Evolutionary conservation across 495 filamentous ascomycete genomes (phyloP), one percentile per base, ranked within the genome.

Genomic region (Bacidia rubella): DNA sequence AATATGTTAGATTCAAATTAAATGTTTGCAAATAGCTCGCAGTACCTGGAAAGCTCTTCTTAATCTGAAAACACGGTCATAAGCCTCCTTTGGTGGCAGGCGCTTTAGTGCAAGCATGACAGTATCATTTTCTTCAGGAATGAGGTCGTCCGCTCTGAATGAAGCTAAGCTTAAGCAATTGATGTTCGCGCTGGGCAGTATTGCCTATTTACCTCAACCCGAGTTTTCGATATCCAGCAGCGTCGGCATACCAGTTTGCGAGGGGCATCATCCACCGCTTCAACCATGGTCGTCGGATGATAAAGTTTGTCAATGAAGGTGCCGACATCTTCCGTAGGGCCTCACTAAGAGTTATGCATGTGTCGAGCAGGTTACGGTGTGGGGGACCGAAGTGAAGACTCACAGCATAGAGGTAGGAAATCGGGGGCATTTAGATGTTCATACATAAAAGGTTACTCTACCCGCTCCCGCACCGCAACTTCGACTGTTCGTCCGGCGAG

Each of bases 61-160:
- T 67, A 97, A 79, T 63, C 92, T 88, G 81, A 85, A 97, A 65
- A 96, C 80, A 69, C 92, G 90, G 75, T 98, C 92, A 71, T 97
- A 97, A 61, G 80, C 76, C 62, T 87, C 87, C 77, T 93, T 89
- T 57, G 85, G 76, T 35, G 87, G 79, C 41, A 98, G 83, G 68
- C 92, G 88, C 77, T 85, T 83, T 66, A 98, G 76, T 49, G 92
- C 92, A 57, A 79, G 73, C 67, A 89, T 81, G 61, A 97, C 89
- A 25, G 68, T 68, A 60, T 90, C 87, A 76, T 72, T 80, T 72
- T 97, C 93, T 65, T 97, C 93, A 62, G 78, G 74, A 66, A 96
- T 86, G 66, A 98, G 66, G 65, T 98, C 92, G 71, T 98, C 92
- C 76, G 79, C 75, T 63, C 92, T 98, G 32, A 51, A 57, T 27